These are phyloP conservation scores for Neofusicoccum ribis DNA, from an alignment of 2,329 filamentous ascomycete species.

Conservation along the genomic window DNA sequence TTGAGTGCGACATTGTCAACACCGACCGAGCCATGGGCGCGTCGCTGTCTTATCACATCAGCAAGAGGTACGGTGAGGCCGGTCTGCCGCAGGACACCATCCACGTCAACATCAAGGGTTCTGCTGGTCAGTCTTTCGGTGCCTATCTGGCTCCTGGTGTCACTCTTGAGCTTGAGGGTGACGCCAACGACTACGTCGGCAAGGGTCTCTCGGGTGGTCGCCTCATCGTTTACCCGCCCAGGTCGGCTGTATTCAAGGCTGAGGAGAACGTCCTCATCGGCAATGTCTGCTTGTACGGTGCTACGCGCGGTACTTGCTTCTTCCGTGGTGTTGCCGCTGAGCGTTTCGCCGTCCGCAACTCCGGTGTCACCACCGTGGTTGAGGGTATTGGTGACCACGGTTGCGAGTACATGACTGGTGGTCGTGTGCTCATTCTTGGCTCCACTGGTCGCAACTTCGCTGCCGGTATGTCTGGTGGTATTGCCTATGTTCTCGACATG, in stretches of 20 bases:
- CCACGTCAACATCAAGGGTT: constrained; percentile 94
- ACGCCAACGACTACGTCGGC: constrained; percentile 94
- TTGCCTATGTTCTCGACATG: constrained; percentile 90
- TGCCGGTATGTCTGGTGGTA: constrained; percentile 97
- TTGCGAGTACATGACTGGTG: constrained; percentile 99
- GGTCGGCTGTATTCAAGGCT: constrained; percentile 87
- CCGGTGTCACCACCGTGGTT: constrained; percentile 91
- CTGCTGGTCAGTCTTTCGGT: constrained; percentile 94
- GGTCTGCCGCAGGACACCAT: constrained; percentile 91
- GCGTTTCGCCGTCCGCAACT: constrained; percentile 95
- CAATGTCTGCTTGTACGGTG: constrained; percentile 93
- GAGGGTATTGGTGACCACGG: constrained; percentile 95
- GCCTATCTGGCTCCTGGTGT: constrained; percentile 91
- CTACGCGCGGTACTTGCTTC: constrained; percentile 86
- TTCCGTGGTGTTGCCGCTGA: constrained; percentile 97
- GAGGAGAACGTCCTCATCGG: constrained; percentile 94
- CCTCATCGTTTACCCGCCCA: constrained; percentile 89
- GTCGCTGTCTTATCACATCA: constrained; percentile 93
- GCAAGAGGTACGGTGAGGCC: constrained; percentile 84
- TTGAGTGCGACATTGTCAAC: constrained; percentile 95
- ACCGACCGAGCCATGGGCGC: constrained; percentile 93
- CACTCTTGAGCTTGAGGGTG: constrained; percentile 91
- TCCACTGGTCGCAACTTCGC: constrained; percentile 94
- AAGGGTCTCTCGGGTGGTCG: constrained; percentile 94
- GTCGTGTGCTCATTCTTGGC: constrained; percentile 82